These are phyloP conservation scores for Nicotiana undulata DNA, from an alignment of 257 asterid genomes.

Conservation along the genomic window DNA sequence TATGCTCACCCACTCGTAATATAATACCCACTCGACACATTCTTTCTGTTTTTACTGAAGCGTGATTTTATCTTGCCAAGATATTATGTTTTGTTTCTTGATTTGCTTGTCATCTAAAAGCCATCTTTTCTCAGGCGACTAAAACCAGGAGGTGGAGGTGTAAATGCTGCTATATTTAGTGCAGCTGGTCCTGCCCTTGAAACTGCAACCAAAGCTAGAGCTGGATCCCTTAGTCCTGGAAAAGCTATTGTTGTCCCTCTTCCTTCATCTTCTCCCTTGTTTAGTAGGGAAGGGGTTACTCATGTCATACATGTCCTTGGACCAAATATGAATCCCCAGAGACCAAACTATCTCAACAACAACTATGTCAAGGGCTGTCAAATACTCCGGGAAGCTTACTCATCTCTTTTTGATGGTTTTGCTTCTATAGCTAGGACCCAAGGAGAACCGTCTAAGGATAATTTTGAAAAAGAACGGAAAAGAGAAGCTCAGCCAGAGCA, in stretches of 20 bases:
- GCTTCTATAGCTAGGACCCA: conserved; percentile 34
- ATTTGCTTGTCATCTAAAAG: conserved; percentile 23
- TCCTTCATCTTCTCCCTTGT: conserved; percentile 67
- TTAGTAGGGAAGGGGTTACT: conserved; percentile 62
- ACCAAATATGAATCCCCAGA: conserved; percentile 89
- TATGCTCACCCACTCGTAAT: background rate
- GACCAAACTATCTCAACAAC: conserved; percentile 70
- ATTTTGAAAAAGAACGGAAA: conserved; percentile 5
- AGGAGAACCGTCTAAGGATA: conserved; percentile 10
- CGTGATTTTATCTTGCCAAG: background rate
- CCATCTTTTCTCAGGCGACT: conserved; percentile 61
- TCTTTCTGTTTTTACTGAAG: background rate
- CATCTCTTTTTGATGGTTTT: conserved; percentile 80
- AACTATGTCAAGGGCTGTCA: conserved; percentile 68
- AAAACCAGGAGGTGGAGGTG: conserved; percentile 91
- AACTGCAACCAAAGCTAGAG: conserved; percentile 74
- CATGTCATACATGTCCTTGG: conserved; percentile 95
- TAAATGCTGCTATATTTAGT: conserved; percentile 76
- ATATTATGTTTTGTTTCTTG: conserved; percentile 5
- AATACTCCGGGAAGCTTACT: conserved; percentile 73
- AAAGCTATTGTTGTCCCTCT: conserved; percentile 64
- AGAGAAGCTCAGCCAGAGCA: conserved; percentile 14
- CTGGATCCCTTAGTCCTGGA: conserved; percentile 58
- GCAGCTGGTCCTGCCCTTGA: conserved; percentile 78
- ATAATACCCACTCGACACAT: background rate